Conservation (phyloP, 148 eudicot genomes). For the Beta vulgaris region DNA sequence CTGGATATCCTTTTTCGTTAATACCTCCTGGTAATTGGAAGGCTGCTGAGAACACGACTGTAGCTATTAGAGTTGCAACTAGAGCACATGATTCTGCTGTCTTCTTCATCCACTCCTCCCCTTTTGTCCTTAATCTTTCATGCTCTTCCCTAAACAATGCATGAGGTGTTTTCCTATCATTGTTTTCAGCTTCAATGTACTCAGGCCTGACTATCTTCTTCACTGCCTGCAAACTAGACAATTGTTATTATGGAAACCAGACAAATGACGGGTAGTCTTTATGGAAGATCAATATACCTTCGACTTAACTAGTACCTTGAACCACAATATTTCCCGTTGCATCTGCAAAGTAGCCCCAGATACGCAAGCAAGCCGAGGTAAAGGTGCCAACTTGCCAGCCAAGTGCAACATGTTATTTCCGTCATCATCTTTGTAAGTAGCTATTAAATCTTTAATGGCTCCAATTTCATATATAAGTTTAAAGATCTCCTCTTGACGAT, state of each 20-base stretch:
- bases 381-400: conserved; percentile 38
- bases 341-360: conserved; percentile 51
- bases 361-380: conserved; percentile 28
- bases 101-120: conserved; percentile 36
- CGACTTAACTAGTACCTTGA: conserved; percentile 25
- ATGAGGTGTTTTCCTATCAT: conserved; percentile 22
- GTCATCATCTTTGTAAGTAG: conserved; percentile 34
- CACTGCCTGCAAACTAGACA: conserved; percentile 22
- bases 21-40: conserved; percentile 31
- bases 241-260: neutral
- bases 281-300: neutral
- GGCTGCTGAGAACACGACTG: conserved; percentile 30
- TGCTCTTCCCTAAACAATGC: conserved; percentile 30
- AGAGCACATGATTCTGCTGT: conserved; percentile 30
- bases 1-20: conserved; percentile 19
- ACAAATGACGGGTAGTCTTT: neutral
- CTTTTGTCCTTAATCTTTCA: conserved; percentile 23
- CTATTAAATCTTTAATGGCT: conserved; percentile 41
- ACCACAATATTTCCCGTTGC: conserved; percentile 48
- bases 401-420: conserved; percentile 46
- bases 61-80: conserved; percentile 32
- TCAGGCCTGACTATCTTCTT: conserved; percentile 24
- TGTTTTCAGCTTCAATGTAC: conserved; percentile 23
- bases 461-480: conserved; percentile 46
- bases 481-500: conserved; percentile 49